These are phyloP conservation scores for Cryptosporidium bovis DNA, from an alignment of 169 alveolate species.

Conservation along the genomic window DNA sequence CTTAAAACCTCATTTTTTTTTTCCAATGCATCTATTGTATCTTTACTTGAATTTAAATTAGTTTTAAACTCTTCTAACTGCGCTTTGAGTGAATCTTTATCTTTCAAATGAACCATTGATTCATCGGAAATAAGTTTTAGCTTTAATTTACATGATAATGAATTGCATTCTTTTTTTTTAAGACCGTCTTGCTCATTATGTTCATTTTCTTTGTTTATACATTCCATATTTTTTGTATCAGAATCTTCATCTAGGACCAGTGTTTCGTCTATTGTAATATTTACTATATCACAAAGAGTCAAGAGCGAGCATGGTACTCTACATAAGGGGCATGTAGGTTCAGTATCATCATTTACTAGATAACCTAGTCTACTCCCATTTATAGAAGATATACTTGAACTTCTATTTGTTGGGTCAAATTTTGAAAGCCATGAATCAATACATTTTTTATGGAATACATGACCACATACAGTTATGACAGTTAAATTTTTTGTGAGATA, in stretches of 20 bases:
- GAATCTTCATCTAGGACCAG: constrained; percentile 7
- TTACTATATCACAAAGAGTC: constrained; percentile 58
- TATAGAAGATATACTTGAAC: background rate
- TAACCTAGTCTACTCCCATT: constrained; percentile 7
- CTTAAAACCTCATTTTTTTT: constrained; percentile 42
- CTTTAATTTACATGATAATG: constrained; percentile 9
- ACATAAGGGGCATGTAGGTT: constrained; percentile 68
- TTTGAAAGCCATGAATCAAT: constrained; percentile 56
- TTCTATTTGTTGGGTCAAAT: constrained; percentile 13
- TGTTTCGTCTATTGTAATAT: constrained; percentile 46
- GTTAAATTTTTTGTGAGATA: constrained; percentile 42
- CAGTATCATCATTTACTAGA: constrained; percentile 9
- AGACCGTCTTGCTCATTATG: background rate
- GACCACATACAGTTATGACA: constrained; percentile 63
- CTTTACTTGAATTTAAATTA: background rate
- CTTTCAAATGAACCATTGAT: background rate
- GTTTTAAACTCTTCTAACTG: background rate
- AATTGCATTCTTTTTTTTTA: background rate
- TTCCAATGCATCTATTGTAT: constrained; percentile 19
- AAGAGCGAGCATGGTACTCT: constrained; percentile 53
- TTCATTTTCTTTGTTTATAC: background rate
- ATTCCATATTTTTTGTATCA: background rate
- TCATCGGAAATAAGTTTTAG: constrained; percentile 2
- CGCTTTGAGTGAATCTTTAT: background rate
- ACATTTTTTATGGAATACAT: constrained; percentile 55